These are phyloP conservation scores for Phialophora expanda DNA, from an alignment of 2,329 filamentous ascomycete species.

Conservation along the genomic window DNA sequence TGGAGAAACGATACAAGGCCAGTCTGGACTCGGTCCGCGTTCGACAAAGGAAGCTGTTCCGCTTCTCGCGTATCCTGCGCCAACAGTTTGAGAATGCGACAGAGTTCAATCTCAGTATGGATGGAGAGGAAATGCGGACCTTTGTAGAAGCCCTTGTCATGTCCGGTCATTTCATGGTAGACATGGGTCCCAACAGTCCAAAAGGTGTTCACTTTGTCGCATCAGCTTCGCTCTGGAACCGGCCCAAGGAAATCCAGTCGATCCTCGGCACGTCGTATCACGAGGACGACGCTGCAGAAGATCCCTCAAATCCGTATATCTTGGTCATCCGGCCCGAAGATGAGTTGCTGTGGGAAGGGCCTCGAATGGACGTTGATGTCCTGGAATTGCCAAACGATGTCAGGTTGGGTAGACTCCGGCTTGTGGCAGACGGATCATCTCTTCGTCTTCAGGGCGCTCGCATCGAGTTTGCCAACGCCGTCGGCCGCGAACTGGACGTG, in stretches of 20 bases:
- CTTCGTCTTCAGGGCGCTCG: constrained; percentile 79
- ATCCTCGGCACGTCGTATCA: constrained; percentile 82
- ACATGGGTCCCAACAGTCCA: constrained; percentile 67
- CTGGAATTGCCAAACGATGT: constrained; percentile 82
- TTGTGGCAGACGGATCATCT: constrained; percentile 87
- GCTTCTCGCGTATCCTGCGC: constrained; percentile 87
- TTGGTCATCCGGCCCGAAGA: constrained; percentile 83
- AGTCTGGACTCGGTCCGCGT: constrained; percentile 95
- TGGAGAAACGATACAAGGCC: constrained; percentile 97
- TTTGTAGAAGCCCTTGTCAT: constrained; percentile 80
- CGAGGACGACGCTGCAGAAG: constrained; percentile 70
- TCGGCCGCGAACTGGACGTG: constrained; percentile 83
- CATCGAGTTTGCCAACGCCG: constrained; percentile 74
- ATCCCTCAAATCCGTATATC: constrained; percentile 80
- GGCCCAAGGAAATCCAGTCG: constrained; percentile 79
- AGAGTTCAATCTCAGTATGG: constrained; percentile 85
- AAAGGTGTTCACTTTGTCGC: constrained; percentile 83
- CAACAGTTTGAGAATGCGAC: constrained; percentile 96
- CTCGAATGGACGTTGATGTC: constrained; percentile 71
- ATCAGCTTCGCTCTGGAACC: constrained; percentile 75
- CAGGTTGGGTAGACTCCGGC: constrained; percentile 80
- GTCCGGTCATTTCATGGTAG: constrained; percentile 86
- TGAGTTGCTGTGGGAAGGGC: constrained; percentile 79
- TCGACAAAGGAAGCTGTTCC: constrained; percentile 92
- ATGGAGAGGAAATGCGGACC: constrained; percentile 70